Conservation (phyloP, 1,284 basidiomycete species). For the Polyporus tsugae region DNA sequence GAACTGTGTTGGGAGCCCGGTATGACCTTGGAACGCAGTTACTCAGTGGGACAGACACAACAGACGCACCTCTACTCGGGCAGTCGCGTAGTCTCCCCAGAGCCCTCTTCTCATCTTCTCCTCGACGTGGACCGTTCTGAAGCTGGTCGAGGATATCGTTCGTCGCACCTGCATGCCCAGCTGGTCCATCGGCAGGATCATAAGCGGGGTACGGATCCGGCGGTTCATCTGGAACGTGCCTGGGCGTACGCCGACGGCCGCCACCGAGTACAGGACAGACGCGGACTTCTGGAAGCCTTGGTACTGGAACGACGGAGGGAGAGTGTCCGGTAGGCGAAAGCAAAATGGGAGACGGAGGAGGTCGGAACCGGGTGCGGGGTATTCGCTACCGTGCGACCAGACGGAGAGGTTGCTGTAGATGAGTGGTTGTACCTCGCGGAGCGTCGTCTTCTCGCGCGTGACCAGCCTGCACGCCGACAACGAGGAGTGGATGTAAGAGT, state of each 20-base stretch:
- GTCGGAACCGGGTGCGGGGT: conserved; percentile 34
- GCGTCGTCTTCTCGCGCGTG: conserved; percentile 12
- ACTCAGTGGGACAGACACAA: not conserved
- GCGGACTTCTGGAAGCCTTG: conserved; percentile 8
- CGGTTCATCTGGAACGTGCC: conserved; percentile 31
- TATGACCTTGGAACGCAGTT: not conserved
- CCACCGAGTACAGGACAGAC: conserved; percentile 29
- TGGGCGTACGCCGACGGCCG: conserved; percentile 32
- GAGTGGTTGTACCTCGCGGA: conserved; percentile 4
- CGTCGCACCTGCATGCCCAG: conserved; percentile 16
- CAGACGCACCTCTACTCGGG: conserved; percentile 26
- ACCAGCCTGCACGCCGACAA: conserved; percentile 2
- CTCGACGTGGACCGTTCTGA: conserved; percentile 15
- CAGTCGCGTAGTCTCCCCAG: conserved; percentile 36
- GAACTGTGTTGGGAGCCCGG: conserved; percentile 19
- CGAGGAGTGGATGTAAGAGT: not conserved
- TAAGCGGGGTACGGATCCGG: conserved; percentile 24
- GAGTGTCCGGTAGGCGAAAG: conserved; percentile 29
- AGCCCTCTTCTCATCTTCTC: conserved; percentile 33
- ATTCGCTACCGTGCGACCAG: conserved; percentile 34
- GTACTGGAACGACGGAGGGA: conserved; percentile 37
- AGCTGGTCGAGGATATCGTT: conserved; percentile 8
- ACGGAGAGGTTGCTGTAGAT: conserved; percentile 22
- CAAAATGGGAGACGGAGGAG: conserved; percentile 35
- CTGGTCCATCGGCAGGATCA: conserved; percentile 33